Conservation (phyloP, 768 basidiomycete genomes). For the Panaeolus cyanescens region DNA sequence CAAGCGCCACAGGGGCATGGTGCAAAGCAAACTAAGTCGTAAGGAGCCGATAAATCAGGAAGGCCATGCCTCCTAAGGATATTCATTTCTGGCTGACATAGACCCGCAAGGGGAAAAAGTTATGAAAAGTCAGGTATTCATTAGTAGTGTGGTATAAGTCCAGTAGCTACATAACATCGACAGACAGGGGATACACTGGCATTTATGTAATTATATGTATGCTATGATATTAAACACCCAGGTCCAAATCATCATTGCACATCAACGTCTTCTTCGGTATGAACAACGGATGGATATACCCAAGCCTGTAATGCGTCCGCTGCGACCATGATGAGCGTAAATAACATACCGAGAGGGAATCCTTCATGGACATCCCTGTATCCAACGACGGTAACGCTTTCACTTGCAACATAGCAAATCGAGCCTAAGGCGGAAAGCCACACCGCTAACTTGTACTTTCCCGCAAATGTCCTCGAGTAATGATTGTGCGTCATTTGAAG, state of each 20-base stretch:
- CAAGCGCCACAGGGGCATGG: no score
- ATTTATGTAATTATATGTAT: no score
- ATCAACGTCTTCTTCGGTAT: background rate
- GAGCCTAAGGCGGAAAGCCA: background rate
- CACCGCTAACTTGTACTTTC: conserved; percentile 6
- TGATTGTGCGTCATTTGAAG: conserved; percentile 17
- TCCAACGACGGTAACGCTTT: background rate
- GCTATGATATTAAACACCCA: no score
- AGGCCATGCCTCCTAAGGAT: no score
- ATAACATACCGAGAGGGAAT: background rate
- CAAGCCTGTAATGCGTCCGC: background rate
- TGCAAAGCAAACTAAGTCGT: no score
- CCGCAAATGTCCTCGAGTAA: conserved; percentile 13
- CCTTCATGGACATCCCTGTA: background rate
- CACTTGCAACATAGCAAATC: background rate
- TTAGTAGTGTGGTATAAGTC: no score
- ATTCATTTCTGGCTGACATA: no score
- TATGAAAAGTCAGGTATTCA: no score
- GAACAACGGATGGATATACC: background rate
- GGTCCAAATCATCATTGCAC: background rate
- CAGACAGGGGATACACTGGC: no score
- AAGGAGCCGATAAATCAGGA: no score
- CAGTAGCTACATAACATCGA: no score
- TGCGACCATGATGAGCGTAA: background rate
- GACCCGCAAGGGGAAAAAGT: no score